These are phyloP conservation scores for Fusarium haematococcum DNA, from an alignment of 2,329 filamentous ascomycete genomes.

Conservation along the genomic window DNA sequence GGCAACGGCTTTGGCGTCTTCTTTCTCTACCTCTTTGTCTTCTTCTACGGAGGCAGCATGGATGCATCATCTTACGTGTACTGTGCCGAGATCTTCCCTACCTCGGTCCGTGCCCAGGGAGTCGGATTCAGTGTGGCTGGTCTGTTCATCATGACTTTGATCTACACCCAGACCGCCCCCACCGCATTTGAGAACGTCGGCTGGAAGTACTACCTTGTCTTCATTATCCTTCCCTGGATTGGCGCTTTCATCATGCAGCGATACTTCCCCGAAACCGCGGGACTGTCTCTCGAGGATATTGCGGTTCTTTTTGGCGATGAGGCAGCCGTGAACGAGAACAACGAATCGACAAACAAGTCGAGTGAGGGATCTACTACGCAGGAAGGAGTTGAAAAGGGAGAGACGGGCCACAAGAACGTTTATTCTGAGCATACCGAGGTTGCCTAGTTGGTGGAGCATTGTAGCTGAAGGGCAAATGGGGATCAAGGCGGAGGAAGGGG, in stretches of 20 bases:
- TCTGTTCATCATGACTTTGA: neutral
- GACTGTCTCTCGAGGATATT: neutral
- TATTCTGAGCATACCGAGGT: neutral
- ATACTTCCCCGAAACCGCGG: neutral
- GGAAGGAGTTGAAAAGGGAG: neutral
- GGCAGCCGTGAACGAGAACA: neutral
- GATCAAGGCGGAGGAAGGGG: neutral
- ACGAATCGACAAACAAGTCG: neutral
- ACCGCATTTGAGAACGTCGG: neutral
- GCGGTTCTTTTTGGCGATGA: neutral
- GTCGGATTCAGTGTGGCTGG: neutral
- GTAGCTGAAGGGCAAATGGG: neutral
- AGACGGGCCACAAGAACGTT: neutral
- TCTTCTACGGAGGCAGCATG: neutral
- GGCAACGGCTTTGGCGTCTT: neutral
- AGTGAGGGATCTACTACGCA: neutral
- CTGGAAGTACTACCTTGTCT: neutral
- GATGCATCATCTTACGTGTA: neutral
- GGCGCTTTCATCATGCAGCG: neutral
- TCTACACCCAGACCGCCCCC: neutral
- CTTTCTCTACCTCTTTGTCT: neutral
- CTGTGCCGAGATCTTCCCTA: neutral
- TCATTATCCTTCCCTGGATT: neutral
- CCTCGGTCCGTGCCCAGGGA: neutral
- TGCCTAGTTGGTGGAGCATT: neutral